Base-by-base conservation (phyloP, 139 green algal genomes). In the Tetradesmus obliquus region DNA sequence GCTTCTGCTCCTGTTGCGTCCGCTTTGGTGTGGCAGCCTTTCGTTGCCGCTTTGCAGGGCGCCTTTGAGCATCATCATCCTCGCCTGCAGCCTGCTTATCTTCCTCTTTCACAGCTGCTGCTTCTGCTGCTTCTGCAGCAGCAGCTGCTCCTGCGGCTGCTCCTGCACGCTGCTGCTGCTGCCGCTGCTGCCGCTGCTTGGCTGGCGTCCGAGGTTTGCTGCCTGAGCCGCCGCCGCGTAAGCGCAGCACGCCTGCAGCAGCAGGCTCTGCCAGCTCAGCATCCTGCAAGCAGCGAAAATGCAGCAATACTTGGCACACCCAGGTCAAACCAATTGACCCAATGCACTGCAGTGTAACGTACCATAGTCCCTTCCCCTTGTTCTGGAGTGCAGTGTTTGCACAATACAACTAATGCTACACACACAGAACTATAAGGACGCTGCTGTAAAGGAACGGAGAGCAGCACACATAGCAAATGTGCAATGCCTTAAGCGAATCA, bases 211-310 rank as follows among this genome's bases (percentile, higher is more conserved):
- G 66, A n/a, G 17, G n/a, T 13, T 88, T 79, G 2, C 57, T 79
- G 57, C 84, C 57, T n/a, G 12, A 20, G 55, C 57, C 84, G 9
- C 84, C 84, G 3, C 84, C 84, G 2, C 84, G 55, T 10, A 88
- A 32, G n/a, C 84, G 45, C 57, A 88, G 57, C 3, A 60, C 32
- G 1, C 45, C 62, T 54, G 66, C 62, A 62, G 62, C 32, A 22
- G 32, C 85, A 55, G 85, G 19, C 71, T n/a, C 85, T 69, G 71
- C 13, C 84, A 80, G 58, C 19, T 88, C 84, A 57, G 84, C 84
- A 54, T 87, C 84, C 84, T 80, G n/a, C 58, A 60, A 24, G 71
- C 71, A 79, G 12, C 9, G 9, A 79, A 55, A 22, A 66, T 54
- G 55, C 55, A 88, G 55, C 82, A 24, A 22, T 22, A 12, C 9